phyloP scores from a whole-genome alignment of 805 yeast species.

The Sugiyamaella lignohabitans region DNA sequence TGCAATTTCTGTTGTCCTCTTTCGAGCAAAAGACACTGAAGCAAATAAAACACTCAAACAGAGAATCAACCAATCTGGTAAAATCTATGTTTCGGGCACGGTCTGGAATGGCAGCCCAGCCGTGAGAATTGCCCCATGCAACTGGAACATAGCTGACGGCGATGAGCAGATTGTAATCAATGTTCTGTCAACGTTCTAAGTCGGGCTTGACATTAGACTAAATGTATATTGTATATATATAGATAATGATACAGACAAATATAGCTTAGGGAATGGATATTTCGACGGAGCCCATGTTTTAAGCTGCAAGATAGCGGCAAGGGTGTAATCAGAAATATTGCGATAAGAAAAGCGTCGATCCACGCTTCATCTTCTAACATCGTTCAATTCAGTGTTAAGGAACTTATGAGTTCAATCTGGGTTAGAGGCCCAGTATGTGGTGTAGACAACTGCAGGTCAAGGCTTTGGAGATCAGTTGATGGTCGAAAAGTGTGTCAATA shows the following conservation, averaged over 20 bases:
- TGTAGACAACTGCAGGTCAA: constrained; percentile 78
- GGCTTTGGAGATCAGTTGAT: constrained; percentile 61
- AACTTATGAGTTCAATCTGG: constrained; percentile 34
- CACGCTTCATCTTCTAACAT: not conserved
- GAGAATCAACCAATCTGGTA: constrained; percentile 15
- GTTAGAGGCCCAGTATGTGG: constrained; percentile 82
- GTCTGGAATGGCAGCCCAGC: constrained; percentile 21
- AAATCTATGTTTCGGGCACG: constrained; percentile 19
- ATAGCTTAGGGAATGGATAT: too few species aligned
- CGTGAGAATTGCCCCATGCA: constrained; percentile 21
- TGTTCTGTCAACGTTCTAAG: too few species aligned
- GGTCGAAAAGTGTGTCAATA: constrained; percentile 82
- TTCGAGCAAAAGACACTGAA: constrained; percentile 16
- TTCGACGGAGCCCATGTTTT: too few species aligned
- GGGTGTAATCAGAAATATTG: too few species aligned
- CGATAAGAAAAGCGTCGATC: too few species aligned
- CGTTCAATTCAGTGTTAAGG: not conserved
- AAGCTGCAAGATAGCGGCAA: not conserved
- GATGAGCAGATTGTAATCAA: constrained; percentile 7
- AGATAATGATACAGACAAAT: too few species aligned
- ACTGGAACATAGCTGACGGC: constrained; percentile 16
- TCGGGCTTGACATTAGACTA: too few species aligned
- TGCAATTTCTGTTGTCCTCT: constrained; percentile 19
- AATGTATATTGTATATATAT: too few species aligned
- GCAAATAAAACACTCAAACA: constrained; percentile 7